phyloP scores from a whole-genome alignment of 768 basidiomycete genomes.

The Tubosaeta sp. region DNA sequence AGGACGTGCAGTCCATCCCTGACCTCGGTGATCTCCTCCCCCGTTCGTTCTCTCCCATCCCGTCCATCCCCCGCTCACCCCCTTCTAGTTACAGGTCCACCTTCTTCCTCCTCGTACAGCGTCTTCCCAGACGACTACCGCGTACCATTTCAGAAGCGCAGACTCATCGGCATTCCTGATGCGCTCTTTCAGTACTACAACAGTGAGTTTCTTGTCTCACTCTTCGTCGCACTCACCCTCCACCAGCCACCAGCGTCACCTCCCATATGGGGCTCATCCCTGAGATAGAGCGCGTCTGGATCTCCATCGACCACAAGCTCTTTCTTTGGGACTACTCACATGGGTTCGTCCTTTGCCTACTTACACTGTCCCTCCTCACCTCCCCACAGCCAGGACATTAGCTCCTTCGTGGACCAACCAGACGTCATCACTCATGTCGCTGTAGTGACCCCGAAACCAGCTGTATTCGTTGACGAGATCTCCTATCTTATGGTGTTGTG shows the following conservation, averaged over 20 bases:
- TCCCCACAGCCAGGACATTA: slow-evolving; percentile 71
- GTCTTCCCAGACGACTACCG: slow-evolving; percentile 73
- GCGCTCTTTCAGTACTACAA: slow-evolving; percentile 75
- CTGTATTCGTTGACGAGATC: slow-evolving; percentile 92
- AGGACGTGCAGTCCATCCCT: slow-evolving; percentile 71
- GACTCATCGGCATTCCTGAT: slow-evolving; percentile 74
- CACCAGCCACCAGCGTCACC: slow-evolving; percentile 58
- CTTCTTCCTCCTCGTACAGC: slow-evolving; percentile 74
- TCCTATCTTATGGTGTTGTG: slow-evolving; percentile 84
- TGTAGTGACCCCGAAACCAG: slow-evolving; percentile 78
- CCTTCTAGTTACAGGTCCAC: slow-evolving; percentile 51
- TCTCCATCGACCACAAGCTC: slow-evolving; percentile 89
- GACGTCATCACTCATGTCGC: slow-evolving; percentile 88
- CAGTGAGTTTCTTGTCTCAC: slow-evolving; percentile 40
- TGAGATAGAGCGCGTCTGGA: slow-evolving; percentile 93
- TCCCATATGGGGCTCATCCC: slow-evolving; percentile 89
- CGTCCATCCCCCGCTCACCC: slow-evolving; percentile 4
- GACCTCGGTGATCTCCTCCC: slow-evolving; percentile 69
- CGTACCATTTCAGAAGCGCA: slow-evolving; percentile 76
- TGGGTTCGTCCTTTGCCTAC: slow-evolving; percentile 53
- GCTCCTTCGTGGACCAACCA: slow-evolving; percentile 86
- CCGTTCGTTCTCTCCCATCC: slow-evolving; percentile 37
- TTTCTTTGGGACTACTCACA: slow-evolving; percentile 97
- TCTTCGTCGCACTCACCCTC: slow-evolving; percentile 11
- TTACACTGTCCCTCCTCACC: neutral